Conservation (phyloP, 176 grass and related monocot genomes). For the Musa schizocarpa region DNA sequence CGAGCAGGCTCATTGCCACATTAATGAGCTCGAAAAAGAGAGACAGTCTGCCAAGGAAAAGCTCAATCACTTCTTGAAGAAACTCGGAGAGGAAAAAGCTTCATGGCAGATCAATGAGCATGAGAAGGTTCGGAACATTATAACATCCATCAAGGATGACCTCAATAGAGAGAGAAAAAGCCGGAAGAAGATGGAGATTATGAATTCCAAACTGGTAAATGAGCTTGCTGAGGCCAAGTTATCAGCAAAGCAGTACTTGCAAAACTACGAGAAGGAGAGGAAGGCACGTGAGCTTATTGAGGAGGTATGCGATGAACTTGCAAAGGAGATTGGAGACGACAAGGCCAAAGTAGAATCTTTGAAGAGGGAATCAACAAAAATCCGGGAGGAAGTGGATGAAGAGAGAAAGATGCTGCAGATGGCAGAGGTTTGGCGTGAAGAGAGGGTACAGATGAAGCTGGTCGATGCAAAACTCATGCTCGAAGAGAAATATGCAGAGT, state of each 20-base stretch:
- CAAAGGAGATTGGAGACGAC: slow-evolving; percentile 49
- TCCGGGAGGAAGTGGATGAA: slow-evolving; percentile 51
- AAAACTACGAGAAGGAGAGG: slow-evolving; percentile 22
- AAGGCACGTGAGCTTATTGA: too few species aligned
- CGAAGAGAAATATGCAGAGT: slow-evolving; percentile 25
- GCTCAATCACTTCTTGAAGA: slow-evolving; percentile 23
- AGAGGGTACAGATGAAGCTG: slow-evolving; percentile 41
- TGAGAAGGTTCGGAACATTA: slow-evolving; percentile 13
- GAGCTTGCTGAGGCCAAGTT: slow-evolving; percentile 15
- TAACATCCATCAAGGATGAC: slow-evolving; percentile 5
- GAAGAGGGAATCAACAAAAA: slow-evolving; percentile 28
- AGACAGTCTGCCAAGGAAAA: slow-evolving; percentile 12
- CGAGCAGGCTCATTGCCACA: slow-evolving; percentile 4
- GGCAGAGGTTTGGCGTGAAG: too few species aligned
- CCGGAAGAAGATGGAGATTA: slow-evolving; percentile 28
- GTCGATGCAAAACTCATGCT: slow-evolving; percentile 36
- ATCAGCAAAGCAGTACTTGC: slow-evolving; percentile 19
- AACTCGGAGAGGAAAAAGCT: slow-evolving; percentile 32
- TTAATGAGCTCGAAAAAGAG: slow-evolving; percentile 19
- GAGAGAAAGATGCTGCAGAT: slow-evolving; percentile 38
- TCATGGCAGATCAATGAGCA: slow-evolving; percentile 26
- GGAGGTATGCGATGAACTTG: background rate
- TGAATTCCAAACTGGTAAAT: slow-evolving; percentile 22
- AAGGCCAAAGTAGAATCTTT: slow-evolving; percentile 46
- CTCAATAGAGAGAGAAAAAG: slow-evolving; percentile 20